Conservation (phyloP, 2,329 filamentous ascomycete genomes). For the Epichloe brachyelytri region DNA sequence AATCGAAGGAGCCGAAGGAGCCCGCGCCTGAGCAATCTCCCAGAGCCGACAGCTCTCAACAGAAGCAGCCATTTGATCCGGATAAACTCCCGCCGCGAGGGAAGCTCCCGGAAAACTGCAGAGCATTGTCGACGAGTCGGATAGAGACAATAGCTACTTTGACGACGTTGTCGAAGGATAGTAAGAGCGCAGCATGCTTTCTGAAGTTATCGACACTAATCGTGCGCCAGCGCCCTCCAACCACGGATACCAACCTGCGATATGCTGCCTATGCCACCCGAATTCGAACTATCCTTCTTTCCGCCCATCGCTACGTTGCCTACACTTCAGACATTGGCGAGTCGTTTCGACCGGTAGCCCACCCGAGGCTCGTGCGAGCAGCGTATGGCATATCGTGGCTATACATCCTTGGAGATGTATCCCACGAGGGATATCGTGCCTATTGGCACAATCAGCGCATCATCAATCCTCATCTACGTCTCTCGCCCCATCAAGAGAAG, state of each 20-base stretch:
- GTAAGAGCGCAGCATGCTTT: conserved; percentile 35
- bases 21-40: conserved; percentile 11
- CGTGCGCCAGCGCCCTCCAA: conserved; percentile 38
- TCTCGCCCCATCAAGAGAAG: conserved; percentile 36
- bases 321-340: conserved; percentile 97
- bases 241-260: conserved; percentile 72
- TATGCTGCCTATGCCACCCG: conserved; percentile 89
- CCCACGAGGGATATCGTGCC: conserved; percentile 88
- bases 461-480: conserved; percentile 52
- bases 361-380: conserved; percentile 64
- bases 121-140: conserved; percentile 42
- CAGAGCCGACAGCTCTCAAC: conserved; percentile 6
- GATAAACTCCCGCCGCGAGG: conserved; percentile 33
- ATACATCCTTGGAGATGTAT: conserved; percentile 82
- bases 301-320: conserved; percentile 88
- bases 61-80: conserved; percentile 26
- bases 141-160: conserved; percentile 59
- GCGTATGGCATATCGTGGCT: conserved; percentile 90
- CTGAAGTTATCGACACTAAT: conserved; percentile 6
- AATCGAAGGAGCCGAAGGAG: conserved; percentile 21
- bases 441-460: conserved; percentile 75
- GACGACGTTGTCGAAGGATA: conserved; percentile 67
- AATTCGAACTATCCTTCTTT: conserved; percentile 73
- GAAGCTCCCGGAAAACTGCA: conserved; percentile 42
- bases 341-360: conserved; percentile 84